Evolutionary conservation across 2,329 filamentous ascomycete genomes (phyloP).

Genomic region (Hypoxylon sp.): DNA sequence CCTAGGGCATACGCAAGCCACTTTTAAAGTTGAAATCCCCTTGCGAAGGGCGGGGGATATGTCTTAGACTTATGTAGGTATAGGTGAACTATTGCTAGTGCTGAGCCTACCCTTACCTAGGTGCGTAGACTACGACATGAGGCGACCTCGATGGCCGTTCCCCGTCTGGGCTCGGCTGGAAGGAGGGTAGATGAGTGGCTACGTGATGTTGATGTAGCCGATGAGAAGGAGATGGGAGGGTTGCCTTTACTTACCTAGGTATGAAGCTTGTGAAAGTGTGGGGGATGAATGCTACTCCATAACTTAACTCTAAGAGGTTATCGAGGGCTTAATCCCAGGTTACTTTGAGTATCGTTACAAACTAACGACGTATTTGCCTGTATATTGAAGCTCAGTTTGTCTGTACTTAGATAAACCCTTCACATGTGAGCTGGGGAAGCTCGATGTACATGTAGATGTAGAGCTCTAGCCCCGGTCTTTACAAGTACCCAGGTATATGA

Average conservation of each 20-base stretch:
- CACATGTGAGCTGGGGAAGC: constrained; percentile 39
- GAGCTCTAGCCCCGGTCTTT: constrained; percentile 31
- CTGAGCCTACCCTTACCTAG: constrained; percentile 18
- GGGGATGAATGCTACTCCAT: constrained; percentile 44
- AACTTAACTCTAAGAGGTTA: constrained; percentile 11
- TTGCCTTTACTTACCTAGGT: constrained; percentile 30
- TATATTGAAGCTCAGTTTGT: constrained; percentile 27
- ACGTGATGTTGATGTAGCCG: constrained; percentile 47
- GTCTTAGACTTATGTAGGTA: constrained; percentile 37
- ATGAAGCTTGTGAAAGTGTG: constrained; percentile 55
- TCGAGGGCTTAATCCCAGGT: constrained; percentile 18
- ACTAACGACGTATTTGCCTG: constrained; percentile 9
- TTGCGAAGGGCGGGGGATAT: constrained; percentile 31
- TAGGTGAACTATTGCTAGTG: constrained; percentile 14
- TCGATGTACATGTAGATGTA: constrained; percentile 1
- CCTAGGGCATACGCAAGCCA: constrained; percentile 26
- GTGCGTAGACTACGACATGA: constrained; percentile 39
- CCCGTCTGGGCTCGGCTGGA: constrained; percentile 49
- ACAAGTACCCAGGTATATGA: constrained; percentile 13
- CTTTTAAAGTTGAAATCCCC: constrained; percentile 29
- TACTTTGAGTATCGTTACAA: constrained; percentile 10
- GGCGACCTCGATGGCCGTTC: constrained; percentile 27
- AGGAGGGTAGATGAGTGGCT: constrained; percentile 51
- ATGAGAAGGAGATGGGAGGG: constrained; percentile 37
- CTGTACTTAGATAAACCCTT: constrained; percentile 26